These are phyloP conservation scores for Athelia sp. DNA, from an alignment of 1,284 basidiomycete genomes.

Conservation along the genomic window DNA sequence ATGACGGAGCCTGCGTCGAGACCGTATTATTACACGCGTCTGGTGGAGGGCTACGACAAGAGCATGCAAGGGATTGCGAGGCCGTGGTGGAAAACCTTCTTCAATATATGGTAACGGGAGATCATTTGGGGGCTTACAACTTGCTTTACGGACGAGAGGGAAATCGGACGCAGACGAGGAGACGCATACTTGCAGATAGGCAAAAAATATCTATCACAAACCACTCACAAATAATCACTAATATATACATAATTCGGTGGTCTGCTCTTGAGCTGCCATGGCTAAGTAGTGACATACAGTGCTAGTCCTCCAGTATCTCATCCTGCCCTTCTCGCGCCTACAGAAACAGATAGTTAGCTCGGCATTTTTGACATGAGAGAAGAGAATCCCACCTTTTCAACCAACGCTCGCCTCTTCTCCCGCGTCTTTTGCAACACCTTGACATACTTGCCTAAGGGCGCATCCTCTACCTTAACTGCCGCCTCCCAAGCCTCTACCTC, in stretches of 20 bases:
- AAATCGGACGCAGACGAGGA: too few species aligned
- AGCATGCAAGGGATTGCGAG: constrained; percentile 67
- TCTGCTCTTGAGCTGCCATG: background rate
- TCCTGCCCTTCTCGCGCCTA: constrained; percentile 66
- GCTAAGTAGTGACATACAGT: background rate
- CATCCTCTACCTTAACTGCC: constrained; percentile 55
- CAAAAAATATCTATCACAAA: background rate
- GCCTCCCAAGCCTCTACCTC: constrained; percentile 76
- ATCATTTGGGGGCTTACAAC: too few species aligned
- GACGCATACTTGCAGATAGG: too few species aligned
- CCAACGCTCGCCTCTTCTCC: constrained; percentile 67
- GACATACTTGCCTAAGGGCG: constrained; percentile 77
- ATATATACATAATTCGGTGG: too few species aligned
- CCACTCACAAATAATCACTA: too few species aligned
- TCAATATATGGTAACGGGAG: constrained; percentile 64
- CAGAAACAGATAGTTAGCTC: constrained; percentile 11
- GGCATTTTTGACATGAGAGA: background rate
- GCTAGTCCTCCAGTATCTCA: constrained; percentile 56
- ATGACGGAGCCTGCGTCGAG: constrained; percentile 62
- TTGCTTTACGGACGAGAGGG: too few species aligned
- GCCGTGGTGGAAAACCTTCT: constrained; percentile 79
- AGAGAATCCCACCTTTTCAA: constrained; percentile 65
- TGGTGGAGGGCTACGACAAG: constrained; percentile 67
- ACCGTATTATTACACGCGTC: constrained; percentile 64
- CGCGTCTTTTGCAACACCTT: constrained; percentile 78